These are phyloP conservation scores for Piper betle DNA, from an alignment of 164 flowering plant genomes.

Conservation along the genomic window DNA sequence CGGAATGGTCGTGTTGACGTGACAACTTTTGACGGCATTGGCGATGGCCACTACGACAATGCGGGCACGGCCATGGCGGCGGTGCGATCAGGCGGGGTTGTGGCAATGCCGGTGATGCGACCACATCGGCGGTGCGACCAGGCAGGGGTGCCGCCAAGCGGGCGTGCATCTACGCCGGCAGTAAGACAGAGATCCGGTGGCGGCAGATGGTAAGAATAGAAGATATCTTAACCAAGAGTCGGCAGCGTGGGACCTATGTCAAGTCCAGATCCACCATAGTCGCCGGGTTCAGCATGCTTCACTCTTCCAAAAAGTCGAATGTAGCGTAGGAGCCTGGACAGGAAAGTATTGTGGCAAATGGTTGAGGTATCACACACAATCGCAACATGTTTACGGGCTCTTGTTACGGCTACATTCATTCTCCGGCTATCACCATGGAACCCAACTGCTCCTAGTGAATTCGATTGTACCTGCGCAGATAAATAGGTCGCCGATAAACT, in stretches of 20 bases:
- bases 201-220: neutral
- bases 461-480: constrained; percentile 62
- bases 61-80: too few relatives aligned
- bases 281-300: constrained; percentile 73
- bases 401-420: constrained; percentile 91
- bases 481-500: neutral
- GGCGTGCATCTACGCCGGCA: too few relatives aligned
- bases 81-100: too few relatives aligned
- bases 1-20: too few relatives aligned
- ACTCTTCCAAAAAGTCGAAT: constrained; percentile 73
- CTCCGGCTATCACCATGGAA: constrained; percentile 84
- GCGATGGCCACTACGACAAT: too few relatives aligned
- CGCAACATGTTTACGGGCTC: constrained; percentile 86
- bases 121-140: too few relatives aligned
- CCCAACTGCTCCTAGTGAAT: constrained; percentile 87
- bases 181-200: too few relatives aligned
- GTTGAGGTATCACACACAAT: constrained; percentile 86
- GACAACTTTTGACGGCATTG: too few relatives aligned
- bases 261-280: constrained; percentile 61
- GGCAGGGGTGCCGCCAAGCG: too few relatives aligned
- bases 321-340: constrained; percentile 86
- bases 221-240: constrained; percentile 12
- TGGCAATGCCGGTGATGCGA: too few relatives aligned
- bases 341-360: constrained; percentile 80
- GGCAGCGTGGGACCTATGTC: constrained; percentile 71